These are phyloP conservation scores for Suillus discolor DNA, from an alignment of 768 basidiomycete genomes.

Conservation along the genomic window DNA sequence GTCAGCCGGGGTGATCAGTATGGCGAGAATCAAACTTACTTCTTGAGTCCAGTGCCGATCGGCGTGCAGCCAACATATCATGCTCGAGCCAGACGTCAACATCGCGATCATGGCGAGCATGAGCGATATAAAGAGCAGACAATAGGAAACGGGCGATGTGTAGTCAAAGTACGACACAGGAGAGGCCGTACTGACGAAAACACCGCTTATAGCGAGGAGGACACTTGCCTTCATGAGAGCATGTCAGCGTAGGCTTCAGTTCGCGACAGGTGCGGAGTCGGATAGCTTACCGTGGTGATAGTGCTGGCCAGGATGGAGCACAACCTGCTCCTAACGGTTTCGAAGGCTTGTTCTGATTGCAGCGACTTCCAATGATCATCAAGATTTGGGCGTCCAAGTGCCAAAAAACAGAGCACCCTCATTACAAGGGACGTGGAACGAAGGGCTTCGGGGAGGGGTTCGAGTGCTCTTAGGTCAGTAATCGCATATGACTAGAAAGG, in stretches of 20 bases:
- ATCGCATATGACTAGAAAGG: neutral
- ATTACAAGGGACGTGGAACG: neutral
- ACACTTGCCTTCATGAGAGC: neutral
- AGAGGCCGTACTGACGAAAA: neutral
- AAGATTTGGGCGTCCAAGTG: neutral
- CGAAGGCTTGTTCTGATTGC: neutral
- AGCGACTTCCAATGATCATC: neutral
- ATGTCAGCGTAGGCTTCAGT: neutral
- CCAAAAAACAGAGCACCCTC: neutral
- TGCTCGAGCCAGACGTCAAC: neutral
- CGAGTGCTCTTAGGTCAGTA: neutral
- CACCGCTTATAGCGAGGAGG: neutral
- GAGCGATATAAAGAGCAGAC: neutral
- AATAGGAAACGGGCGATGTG: neutral
- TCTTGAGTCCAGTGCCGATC: neutral
- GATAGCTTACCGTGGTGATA: neutral
- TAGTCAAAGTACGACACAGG: neutral
- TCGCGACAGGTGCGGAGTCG: neutral
- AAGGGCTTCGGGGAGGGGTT: neutral
- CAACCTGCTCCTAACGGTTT: neutral
- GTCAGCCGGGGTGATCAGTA: neutral
- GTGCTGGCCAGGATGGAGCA: neutral
- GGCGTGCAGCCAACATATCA: neutral
- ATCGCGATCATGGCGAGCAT: neutral
- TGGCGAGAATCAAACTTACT: neutral